Base-by-base conservation (phyloP, 768 basidiomycete species). In the Trametes villosa region DNA sequence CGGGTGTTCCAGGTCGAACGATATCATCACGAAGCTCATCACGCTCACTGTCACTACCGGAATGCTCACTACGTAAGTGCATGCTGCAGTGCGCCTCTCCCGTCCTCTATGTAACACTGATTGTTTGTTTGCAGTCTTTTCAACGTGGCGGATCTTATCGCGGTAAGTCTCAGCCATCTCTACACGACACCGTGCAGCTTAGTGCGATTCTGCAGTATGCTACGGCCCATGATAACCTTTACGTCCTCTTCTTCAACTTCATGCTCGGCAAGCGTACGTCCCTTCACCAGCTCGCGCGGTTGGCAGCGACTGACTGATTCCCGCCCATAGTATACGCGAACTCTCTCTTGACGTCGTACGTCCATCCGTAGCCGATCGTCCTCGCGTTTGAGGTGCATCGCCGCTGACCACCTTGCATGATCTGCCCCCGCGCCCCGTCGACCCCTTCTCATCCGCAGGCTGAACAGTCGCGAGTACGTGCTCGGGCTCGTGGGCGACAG, bases 221-320 rank as follows among this genome's bases (percentile, higher is more conserved):
- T 0, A 27, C 54, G 0, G 44, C 24, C 1, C 45, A 17, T 7
- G 34, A 47, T 18, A 27, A 47, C 4, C 34, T 56, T 34, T 56
- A 56, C 34, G 54, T 56, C 9, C 45, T 56, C 8, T 56, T 46
- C 54, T 56, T 56, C 46, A 56, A 56, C 45, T 56, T 56, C 44
- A 36, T 56, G 33, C 26, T 56, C 4, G 54, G 33, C 3, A 56
- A 56, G 24, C 45, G 54, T 56, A 17, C 44, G 54, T 56, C 22
- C 9, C 22, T 22, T 6, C 4, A 11, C 6, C 36, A n/a, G n/a
- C n/a, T 0, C 26, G 11, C 20, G n/a, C 50, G 11, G 24, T 13
- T 4, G 7, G 8, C 15, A 13, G 8, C 13, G 6, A 18, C 8
- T 29, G 1, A 11, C n/a, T 8, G 15, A 9, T 20, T 2, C 3